phyloP scores from a whole-genome alignment of 2,329 filamentous ascomycete genomes.

The Sarocladium brachiariae region DNA sequence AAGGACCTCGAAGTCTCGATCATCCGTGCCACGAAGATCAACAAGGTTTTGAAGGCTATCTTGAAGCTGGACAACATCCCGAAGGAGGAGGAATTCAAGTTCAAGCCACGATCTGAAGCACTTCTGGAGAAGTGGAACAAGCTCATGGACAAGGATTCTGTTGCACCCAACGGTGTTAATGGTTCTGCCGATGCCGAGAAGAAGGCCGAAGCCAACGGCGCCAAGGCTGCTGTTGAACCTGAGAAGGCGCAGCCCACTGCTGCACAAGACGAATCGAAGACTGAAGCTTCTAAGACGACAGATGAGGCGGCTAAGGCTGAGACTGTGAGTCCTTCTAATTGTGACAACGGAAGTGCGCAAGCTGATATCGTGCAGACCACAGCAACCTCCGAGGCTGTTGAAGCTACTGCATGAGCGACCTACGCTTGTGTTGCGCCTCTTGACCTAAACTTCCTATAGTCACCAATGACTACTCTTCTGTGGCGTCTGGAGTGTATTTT shows the following conservation, averaged over 20 bases:
- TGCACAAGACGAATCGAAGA: conserved; percentile 13
- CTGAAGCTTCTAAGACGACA: conserved; percentile 7
- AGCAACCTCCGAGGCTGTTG: conserved; percentile 1
- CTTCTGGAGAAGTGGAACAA: conserved; percentile 88
- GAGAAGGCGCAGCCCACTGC: conserved; percentile 18
- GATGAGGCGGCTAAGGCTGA: conserved; percentile 15
- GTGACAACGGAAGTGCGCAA: background rate
- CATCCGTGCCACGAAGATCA: conserved; percentile 89
- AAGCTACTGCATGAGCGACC: conserved; percentile 1
- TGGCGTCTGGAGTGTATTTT: conserved; percentile 4
- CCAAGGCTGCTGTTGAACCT: conserved; percentile 16
- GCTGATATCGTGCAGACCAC: background rate
- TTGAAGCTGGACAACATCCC: conserved; percentile 82
- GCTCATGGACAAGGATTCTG: conserved; percentile 58
- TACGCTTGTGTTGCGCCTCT: background rate
- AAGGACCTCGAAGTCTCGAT: conserved; percentile 79
- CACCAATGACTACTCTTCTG: background rate
- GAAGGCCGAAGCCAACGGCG: conserved; percentile 27
- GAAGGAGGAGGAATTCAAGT: conserved; percentile 79
- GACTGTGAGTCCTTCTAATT: background rate
- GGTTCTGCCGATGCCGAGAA: conserved; percentile 32
- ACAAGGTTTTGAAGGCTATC: conserved; percentile 95
- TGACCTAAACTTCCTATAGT: background rate
- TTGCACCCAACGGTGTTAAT: conserved; percentile 41
- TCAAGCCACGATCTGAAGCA: conserved; percentile 74